Base-by-base conservation (phyloP, 306 rosid genomes). In the Castanea mollissima region DNA sequence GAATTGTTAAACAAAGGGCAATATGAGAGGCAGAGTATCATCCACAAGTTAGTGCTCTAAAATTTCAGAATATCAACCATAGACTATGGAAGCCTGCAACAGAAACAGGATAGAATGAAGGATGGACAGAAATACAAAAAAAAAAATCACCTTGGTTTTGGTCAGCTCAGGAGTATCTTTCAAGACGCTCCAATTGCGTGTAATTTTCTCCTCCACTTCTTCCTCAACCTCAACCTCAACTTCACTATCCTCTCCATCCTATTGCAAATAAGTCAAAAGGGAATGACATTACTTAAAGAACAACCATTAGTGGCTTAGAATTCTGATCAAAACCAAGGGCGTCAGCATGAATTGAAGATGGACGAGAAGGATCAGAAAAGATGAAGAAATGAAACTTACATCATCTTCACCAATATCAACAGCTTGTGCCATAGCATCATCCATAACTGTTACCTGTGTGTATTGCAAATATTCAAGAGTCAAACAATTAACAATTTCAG, bases 341-440 rank as follows among this genome's bases (percentile, higher is more conserved):
- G 25, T 54, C 46, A 44, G 44, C 4, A 31, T 9, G 2, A 8
- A 54, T 70, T 34, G 29, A 73, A 58, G 51, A 76, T 34, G 75
- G 55, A 80, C 51, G 79, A 79, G 32, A 10, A 74, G 38, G 16
- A 55, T 54, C 32, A 10, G 14, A 18, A 55, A 32, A 82, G 44
- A 68, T 71, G 58, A 81, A 70, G 55, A 73, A 76, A 35, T 18
- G 25, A 86, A 80, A 63, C 97, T 90, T 79, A 91, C 99, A 49
- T 95, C 97, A 78, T 90, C 92, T 87, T 93, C 99, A 27, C 99
- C 98, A 56, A 93, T 91, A 85, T 96, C 99, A 56, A 96, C 90
- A 55, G 96, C 99, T 88, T 81, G 92, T 55, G 92, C 84, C 99
- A 96, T 91, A 55, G 98, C 97, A 52, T 93, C 98, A 76, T 96